A percentile compares a stretch with the other conserved stretches of the same genome.
These are phyloP conservation scores for Diplodia corticola DNA, from an alignment of 2,329 filamentous ascomycete genomes.

Conservation along the genomic window DNA sequence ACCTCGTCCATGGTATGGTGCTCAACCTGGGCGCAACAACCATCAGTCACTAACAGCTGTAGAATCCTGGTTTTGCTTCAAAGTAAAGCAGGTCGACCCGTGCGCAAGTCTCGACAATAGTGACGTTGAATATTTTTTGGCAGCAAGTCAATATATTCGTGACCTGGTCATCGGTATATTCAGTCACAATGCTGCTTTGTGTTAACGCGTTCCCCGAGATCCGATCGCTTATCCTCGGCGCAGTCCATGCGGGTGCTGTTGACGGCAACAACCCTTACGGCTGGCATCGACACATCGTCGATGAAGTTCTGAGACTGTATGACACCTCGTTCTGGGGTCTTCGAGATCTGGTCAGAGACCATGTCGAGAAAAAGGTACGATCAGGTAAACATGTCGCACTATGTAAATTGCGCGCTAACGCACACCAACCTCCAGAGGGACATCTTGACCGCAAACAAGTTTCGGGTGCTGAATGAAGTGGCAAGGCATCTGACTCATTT, in stretches of 20 bases:
- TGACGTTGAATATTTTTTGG: not conserved
- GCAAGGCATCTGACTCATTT: not conserved
- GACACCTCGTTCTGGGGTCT: not conserved
- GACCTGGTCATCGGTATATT: not conserved
- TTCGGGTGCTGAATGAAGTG: not conserved
- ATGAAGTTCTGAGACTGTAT: not conserved
- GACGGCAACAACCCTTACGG: not conserved
- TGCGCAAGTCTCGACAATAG: too few species aligned
- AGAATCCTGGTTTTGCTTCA: not conserved
- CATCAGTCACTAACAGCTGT: not conserved
- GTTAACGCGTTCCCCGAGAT: not conserved
- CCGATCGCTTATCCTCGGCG: not conserved
- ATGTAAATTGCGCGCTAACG: not conserved
- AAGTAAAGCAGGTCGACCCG: not conserved
- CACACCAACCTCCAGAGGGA: not conserved
- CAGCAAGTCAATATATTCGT: not conserved
- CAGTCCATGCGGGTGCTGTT: not conserved
- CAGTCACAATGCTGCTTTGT: not conserved
- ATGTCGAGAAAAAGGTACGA: not conserved
- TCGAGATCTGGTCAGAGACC: not conserved
- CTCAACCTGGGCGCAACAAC: too few species aligned
- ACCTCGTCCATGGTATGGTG: not conserved
- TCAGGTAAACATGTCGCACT: not conserved
- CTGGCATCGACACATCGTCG: not conserved
- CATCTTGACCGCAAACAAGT: not conserved